These are phyloP conservation scores for Abortiporus biennis DNA, from an alignment of 1,284 basidiomycete genomes.

Conservation along the genomic window DNA sequence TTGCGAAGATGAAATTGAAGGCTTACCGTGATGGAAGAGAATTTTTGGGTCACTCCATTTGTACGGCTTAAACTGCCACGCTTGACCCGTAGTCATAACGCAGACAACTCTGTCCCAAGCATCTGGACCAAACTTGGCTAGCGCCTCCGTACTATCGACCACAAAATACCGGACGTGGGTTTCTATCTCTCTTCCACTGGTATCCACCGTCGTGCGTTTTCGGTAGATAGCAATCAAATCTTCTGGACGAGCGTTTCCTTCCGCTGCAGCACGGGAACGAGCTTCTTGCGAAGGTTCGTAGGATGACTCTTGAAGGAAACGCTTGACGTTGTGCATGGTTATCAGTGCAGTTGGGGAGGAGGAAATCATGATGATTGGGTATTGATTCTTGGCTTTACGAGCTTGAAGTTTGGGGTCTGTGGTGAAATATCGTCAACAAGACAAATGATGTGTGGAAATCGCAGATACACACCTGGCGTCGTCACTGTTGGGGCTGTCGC, in stretches of 20 bases:
- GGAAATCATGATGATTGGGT: slow-evolving; percentile 95
- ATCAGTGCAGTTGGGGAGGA: slow-evolving; percentile 93
- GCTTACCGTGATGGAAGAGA: slow-evolving; percentile 87
- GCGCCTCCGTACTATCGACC: slow-evolving; percentile 89
- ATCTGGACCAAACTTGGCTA: slow-evolving; percentile 86
- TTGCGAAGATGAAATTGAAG: slow-evolving; percentile 3
- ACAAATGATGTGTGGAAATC: slow-evolving; percentile 1
- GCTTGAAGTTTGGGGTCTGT: slow-evolving; percentile 49
- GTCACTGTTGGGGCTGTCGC: slow-evolving; percentile 28
- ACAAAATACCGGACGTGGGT: slow-evolving; percentile 62
- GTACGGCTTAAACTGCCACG: slow-evolving; percentile 96
- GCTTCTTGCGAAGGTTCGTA: slow-evolving; percentile 80
- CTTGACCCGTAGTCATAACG: slow-evolving; percentile 95
- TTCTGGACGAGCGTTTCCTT: slow-evolving; percentile 74
- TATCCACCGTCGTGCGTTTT: slow-evolving; percentile 60
- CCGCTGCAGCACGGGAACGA: slow-evolving; percentile 55
- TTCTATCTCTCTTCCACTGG: slow-evolving; percentile 37
- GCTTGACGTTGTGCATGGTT: slow-evolving; percentile 97
- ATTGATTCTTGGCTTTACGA: slow-evolving; percentile 55
- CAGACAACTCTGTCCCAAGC: slow-evolving; percentile 95
- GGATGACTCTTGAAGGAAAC: slow-evolving; percentile 86
- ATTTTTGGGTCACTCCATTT: slow-evolving; percentile 92
- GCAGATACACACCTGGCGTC: slow-evolving; percentile 27
- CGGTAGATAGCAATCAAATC: slow-evolving; percentile 83
- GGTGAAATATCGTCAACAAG: not conserved